Conservation (phyloP, 306 rosid species). For the Carpinus fangiana region DNA sequence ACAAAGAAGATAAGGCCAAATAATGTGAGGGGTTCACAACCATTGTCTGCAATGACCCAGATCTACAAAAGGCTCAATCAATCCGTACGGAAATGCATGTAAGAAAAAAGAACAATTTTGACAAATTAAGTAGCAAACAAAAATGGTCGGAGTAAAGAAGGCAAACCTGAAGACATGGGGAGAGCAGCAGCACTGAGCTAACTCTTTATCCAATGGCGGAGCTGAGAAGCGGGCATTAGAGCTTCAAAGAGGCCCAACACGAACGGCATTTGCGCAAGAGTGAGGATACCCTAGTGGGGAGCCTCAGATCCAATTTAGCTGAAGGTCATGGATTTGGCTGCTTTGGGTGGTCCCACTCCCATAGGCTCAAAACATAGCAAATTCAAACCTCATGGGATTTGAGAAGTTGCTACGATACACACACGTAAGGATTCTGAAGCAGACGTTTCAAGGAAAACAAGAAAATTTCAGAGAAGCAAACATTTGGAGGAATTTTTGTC, state of each 20-base stretch:
- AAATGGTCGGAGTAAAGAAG: background rate
- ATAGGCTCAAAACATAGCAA: too few relatives aligned
- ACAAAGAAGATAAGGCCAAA: background rate
- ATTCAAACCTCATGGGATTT: too few relatives aligned
- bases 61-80: slow-evolving; percentile 42
- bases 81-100: background rate
- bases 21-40: slow-evolving; percentile 2
- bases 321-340: too few relatives aligned
- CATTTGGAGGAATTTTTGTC: background rate
- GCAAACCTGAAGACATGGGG: slow-evolving; percentile 4
- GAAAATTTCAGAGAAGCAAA: too few relatives aligned
- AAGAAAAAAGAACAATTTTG: background rate
- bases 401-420: too few relatives aligned
- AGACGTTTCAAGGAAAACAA: too few relatives aligned
- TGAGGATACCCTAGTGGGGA: too few relatives aligned
- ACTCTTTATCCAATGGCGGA: background rate
- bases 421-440: too few relatives aligned
- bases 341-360: too few relatives aligned
- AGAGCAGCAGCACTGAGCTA: background rate
- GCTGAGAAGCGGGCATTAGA: slow-evolving; percentile 32
- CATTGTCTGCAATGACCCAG: slow-evolving; percentile 41
- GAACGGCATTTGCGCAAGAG: slow-evolving; percentile 15
- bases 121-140: background rate
- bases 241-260: slow-evolving; percentile 28
- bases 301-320: too few relatives aligned